Evolutionary conservation across 192 early-diverging fungal genomes (phyloP).

Genomic region (Coemansia javaensis): DNA sequence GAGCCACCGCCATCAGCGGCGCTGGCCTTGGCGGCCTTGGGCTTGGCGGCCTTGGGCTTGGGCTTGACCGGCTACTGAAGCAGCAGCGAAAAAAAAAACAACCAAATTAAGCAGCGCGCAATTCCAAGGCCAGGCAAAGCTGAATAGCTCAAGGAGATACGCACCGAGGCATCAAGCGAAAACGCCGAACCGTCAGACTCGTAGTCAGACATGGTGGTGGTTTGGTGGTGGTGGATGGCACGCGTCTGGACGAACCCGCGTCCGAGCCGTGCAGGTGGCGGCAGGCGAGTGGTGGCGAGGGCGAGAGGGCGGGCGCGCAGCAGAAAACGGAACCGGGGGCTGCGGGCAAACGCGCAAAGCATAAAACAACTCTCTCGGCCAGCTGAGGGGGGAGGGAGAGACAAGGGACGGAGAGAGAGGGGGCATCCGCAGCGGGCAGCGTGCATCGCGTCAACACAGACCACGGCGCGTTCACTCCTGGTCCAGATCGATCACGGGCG

Average conservation of each 20-base stretch:
- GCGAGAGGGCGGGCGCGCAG: too few relatives aligned
- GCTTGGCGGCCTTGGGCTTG: neutral
- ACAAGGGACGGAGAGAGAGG: too few relatives aligned
- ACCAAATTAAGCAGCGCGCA: neutral
- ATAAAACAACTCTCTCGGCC: too few relatives aligned
- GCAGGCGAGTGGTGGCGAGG: too few relatives aligned
- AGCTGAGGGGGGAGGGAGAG: too few relatives aligned
- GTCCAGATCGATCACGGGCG: too few relatives aligned
- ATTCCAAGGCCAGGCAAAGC: neutral
- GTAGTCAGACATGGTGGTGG: conserved; percentile 38
- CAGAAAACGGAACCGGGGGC: too few relatives aligned
- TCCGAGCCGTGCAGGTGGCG: neutral
- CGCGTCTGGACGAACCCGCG: neutral
- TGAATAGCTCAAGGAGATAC: neutral
- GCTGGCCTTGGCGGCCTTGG: conserved; percentile 4
- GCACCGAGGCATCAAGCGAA: conserved; percentile 14
- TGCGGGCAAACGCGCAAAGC: too few relatives aligned
- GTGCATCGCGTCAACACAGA: too few relatives aligned
- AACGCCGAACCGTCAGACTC: conserved; percentile 44
- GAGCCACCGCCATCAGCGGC: neutral
- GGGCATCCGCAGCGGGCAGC: too few relatives aligned
- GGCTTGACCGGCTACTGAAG: conserved; percentile 31
- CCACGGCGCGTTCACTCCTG: too few relatives aligned
- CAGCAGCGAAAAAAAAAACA: neutral
- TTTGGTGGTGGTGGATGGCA: neutral